Evolutionary conservation across 805 yeast genomes (phyloP).

Genomic region (Saccharomycopsis babjevae): DNA sequence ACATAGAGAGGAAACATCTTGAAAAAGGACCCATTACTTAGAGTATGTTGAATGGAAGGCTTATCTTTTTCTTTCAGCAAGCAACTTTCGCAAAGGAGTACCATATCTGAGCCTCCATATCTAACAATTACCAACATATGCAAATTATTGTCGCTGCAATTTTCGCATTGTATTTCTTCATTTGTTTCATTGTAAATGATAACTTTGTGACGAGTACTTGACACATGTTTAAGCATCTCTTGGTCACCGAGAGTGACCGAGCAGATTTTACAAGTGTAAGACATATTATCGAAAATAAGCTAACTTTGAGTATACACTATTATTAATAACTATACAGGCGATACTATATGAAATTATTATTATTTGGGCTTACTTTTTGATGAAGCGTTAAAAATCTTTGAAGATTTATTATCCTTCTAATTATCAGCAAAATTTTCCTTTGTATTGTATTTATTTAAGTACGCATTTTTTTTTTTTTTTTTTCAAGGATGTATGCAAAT

Average conservation of each 20-base stretch:
- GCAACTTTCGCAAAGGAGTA: constrained; percentile 39
- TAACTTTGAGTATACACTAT: too few relatives aligned
- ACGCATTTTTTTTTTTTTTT: too few relatives aligned
- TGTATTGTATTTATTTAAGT: too few relatives aligned
- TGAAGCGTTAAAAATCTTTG: too few relatives aligned
- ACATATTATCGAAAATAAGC: neutral
- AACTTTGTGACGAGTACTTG: constrained; percentile 43
- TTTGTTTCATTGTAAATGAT: constrained; percentile 27
- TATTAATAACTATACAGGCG: neutral
- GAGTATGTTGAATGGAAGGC: constrained; percentile 40
- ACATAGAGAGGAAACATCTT: constrained; percentile 37
- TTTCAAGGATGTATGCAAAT: too few relatives aligned
- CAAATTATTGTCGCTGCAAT: constrained; percentile 43
- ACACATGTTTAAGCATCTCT: constrained; percentile 42
- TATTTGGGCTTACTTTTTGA: too few relatives aligned
- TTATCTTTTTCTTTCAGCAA: constrained; percentile 32
- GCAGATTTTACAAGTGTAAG: constrained; percentile 37
- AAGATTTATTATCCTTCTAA: too few relatives aligned
- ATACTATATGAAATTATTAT: too few relatives aligned
- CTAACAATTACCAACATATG: constrained; percentile 42
- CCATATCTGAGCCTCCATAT: constrained; percentile 47
- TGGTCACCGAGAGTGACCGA: constrained; percentile 26
- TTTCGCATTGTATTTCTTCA: constrained; percentile 44
- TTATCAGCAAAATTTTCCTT: too few relatives aligned
- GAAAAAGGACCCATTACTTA: constrained; percentile 47